phyloP scores from a whole-genome alignment of 116 monocot genomes.

The Trichopus zeylanicus region DNA sequence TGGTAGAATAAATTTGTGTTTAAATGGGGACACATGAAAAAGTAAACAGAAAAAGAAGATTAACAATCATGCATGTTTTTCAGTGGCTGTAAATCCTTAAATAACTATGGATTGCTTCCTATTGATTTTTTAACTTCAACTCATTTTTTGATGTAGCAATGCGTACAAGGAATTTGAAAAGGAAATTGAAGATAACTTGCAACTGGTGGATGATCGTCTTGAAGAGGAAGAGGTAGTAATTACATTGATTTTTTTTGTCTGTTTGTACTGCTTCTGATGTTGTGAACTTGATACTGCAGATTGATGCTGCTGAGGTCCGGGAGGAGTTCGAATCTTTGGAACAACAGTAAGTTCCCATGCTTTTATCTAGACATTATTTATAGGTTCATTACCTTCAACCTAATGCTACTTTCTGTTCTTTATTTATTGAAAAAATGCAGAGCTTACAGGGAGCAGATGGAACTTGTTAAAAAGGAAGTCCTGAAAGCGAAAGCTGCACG shows the following conservation, averaged over 20 bases:
- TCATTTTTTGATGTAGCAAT: constrained; percentile 37
- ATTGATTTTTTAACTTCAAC: background rate
- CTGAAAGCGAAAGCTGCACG: constrained; percentile 37
- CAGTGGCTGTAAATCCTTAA: no score
- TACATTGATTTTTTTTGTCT: constrained; percentile 4
- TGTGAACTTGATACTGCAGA: constrained; percentile 29
- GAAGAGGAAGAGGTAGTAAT: constrained; percentile 99
- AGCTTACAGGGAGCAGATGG: constrained; percentile 34
- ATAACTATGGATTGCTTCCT: no score
- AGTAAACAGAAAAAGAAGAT: no score
- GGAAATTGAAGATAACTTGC: constrained; percentile 79
- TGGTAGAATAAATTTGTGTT: no score
- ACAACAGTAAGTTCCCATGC: constrained; percentile 44
- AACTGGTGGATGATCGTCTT: constrained; percentile 82
- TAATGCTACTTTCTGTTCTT: background rate
- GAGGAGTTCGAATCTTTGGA: constrained; percentile 65
- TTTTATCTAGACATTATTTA: background rate
- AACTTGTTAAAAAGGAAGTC: constrained; percentile 51
- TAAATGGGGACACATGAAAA: no score
- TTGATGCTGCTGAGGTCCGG: constrained; percentile 80
- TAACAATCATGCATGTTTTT: no score
- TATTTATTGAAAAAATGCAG: background rate
- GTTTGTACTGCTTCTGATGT: background rate
- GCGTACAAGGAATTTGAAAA: constrained; percentile 96
- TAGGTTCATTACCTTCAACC: background rate